Conservation (phyloP, 805 yeast genomes). For the Pichia exigua region DNA sequence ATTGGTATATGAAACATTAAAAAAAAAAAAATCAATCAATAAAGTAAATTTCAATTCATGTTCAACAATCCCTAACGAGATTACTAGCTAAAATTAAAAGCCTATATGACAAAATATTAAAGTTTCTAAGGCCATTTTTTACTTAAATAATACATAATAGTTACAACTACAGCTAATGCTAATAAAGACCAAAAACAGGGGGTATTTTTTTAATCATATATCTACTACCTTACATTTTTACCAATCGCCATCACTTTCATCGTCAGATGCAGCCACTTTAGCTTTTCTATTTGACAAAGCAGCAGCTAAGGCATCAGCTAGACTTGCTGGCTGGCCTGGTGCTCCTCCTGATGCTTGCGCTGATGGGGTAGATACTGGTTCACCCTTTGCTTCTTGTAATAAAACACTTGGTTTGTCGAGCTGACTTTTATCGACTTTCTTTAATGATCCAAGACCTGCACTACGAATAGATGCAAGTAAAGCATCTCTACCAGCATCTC, state of each 20-base stretch:
- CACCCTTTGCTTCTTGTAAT: slow-evolving; percentile 66
- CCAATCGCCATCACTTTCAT: slow-evolving; percentile 81
- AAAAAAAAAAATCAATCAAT: background rate
- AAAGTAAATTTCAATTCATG: background rate
- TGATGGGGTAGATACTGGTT: slow-evolving; percentile 31
- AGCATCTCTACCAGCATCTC: slow-evolving; percentile 69
- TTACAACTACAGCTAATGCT: background rate
- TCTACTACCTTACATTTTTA: slow-evolving; percentile 11
- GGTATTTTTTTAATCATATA: background rate
- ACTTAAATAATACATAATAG: background rate
- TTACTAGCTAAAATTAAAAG: too few relatives aligned
- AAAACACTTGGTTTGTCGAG: slow-evolving; percentile 71
- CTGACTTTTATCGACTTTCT: slow-evolving; percentile 75
- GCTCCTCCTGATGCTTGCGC: slow-evolving; percentile 32
- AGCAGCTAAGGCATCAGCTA: slow-evolving; percentile 36
- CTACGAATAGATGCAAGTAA: slow-evolving; percentile 79
- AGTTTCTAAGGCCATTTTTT: background rate
- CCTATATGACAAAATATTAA: background rate
- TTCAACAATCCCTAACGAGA: background rate
- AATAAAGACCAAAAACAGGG: background rate
- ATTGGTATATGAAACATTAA: background rate
- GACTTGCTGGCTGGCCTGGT: slow-evolving; percentile 40
- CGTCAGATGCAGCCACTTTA: slow-evolving; percentile 75
- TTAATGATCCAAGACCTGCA: slow-evolving; percentile 63
- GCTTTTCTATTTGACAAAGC: slow-evolving; percentile 78